phyloP scores from a whole-genome alignment of 2,329 filamentous ascomycete genomes.

The Hymenoscyphus infarciens region DNA sequence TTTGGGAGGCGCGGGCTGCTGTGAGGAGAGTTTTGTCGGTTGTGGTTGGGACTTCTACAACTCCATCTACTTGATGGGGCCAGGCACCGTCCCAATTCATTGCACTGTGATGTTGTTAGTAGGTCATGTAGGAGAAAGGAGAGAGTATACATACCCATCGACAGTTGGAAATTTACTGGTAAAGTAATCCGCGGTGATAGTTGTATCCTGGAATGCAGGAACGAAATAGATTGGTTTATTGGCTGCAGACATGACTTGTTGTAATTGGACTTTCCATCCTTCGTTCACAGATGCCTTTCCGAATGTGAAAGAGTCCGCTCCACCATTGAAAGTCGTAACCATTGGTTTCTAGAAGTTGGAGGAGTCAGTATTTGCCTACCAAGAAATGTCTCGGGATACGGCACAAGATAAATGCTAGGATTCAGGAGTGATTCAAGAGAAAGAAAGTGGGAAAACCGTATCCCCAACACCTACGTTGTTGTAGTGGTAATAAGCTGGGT shows the following conservation, averaged over 20 bases:
- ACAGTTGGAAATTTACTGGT: neutral
- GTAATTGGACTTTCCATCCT: conserved; percentile 26
- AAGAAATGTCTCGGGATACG: no score
- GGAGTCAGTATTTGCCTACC: no score
- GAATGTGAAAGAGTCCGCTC: conserved; percentile 18
- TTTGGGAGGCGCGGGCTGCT: conserved; percentile 32
- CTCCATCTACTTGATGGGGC: conserved; percentile 27
- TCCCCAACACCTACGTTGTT: no score
- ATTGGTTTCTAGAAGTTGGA: no score
- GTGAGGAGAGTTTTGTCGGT: conserved; percentile 34
- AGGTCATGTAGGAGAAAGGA: neutral
- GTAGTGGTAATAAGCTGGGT: conserved; percentile 33
- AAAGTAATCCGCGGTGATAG: conserved; percentile 19
- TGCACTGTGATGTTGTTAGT: conserved; percentile 15
- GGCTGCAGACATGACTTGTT: conserved; percentile 27
- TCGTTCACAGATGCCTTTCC: conserved; percentile 29
- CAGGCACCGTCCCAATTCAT: conserved; percentile 39
- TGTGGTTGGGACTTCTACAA: conserved; percentile 29
- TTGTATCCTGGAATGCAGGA: conserved; percentile 33
- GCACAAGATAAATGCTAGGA: no score
- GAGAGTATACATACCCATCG: conserved; percentile 3
- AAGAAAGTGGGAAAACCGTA: no score
- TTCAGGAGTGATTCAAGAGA: no score
- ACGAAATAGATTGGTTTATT: conserved; percentile 33
- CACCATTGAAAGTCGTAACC: conserved; percentile 30